Evolutionary conservation across 441 rosid species (phyloP).

Genomic region (Viola pubescens): DNA sequence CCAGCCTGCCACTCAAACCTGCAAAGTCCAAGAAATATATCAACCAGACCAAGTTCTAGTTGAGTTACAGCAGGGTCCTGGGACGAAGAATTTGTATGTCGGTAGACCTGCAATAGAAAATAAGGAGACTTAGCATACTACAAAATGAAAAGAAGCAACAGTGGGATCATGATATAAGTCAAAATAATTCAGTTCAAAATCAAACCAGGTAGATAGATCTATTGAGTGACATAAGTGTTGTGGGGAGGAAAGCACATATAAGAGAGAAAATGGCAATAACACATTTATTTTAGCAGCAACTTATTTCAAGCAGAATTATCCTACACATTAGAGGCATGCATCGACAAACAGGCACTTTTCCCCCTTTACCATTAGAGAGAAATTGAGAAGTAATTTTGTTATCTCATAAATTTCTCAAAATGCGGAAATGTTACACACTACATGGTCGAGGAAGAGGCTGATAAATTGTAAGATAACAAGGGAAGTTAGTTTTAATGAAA

Average conservation of each 20-base stretch:
- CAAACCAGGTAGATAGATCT: background rate
- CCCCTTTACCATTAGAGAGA: background rate
- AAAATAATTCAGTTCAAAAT: background rate
- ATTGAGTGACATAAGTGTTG: background rate
- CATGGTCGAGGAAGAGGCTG: too few species aligned
- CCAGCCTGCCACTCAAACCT: conserved; percentile 94
- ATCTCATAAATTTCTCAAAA: too few species aligned
- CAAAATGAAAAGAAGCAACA: conserved; percentile 1
- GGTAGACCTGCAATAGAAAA: conserved; percentile 51
- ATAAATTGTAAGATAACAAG: background rate
- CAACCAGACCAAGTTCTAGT: conserved; percentile 76
- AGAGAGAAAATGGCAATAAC: background rate
- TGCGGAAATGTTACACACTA: too few species aligned
- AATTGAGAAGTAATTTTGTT: too few species aligned
- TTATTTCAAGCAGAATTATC: background rate
- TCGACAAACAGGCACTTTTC: background rate
- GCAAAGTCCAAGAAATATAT: conserved; percentile 79
- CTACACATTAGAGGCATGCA: background rate
- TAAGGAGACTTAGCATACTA: background rate
- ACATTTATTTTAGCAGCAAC: background rate
- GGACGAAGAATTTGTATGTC: conserved; percentile 28
- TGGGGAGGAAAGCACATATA: background rate
- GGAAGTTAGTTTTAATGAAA: background rate
- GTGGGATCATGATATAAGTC: background rate
- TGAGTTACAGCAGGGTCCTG: conserved; percentile 41